Evolutionary conservation across 139 green algal genomes (phyloP), one percentile per base, ranked within the genome.

Genomic region (Micromonas commoda): DNA sequence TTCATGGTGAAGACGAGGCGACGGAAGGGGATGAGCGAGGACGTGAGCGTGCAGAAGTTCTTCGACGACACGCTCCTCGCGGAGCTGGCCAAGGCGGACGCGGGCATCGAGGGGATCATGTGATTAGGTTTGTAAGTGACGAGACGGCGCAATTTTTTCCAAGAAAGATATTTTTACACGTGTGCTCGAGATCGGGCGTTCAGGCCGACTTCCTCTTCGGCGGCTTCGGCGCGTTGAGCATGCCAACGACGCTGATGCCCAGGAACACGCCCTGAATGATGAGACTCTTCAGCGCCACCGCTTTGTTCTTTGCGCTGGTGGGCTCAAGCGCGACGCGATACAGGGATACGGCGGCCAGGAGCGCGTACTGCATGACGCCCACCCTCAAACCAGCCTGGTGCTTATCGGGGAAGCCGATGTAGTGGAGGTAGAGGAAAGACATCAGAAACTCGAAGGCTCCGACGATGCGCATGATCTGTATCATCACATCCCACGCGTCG

Each of bases 1-100:
- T 96, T 98, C 83, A 97, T 97, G 93, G 93, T 98, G 13, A 98
- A 98, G 86, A 97, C 94, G 26, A 83, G 96, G 37, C 83, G 91
- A 66, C 82, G 91, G 39, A 93, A 95, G 86, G 96, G 96, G 77
- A 98, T 99, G 96, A 94, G 84, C 64, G 95, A 99, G 63, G 94
- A 99, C 69, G 96, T 99, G 32, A 92, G 84, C 37, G 91, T 97
- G 65, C 90, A 87, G 83, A 93, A 95, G 80, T 98, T 93, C 91
- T 98, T 99, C 77, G 96, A 99, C 81, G 94, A 98, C 77, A 87
- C 89, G 32, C 93, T 98, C 90, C 83, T 99, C 54, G 20, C 24
- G 20, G 90, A 96, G 87, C 88, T 99, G 65, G 94, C 93, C 21
- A 82, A 84, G 71, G 89, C 95, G 77, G 93, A 98, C 71, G 89